Conservation (phyloP, 805 yeast species). For the Metschnikowia henanensis region DNA sequence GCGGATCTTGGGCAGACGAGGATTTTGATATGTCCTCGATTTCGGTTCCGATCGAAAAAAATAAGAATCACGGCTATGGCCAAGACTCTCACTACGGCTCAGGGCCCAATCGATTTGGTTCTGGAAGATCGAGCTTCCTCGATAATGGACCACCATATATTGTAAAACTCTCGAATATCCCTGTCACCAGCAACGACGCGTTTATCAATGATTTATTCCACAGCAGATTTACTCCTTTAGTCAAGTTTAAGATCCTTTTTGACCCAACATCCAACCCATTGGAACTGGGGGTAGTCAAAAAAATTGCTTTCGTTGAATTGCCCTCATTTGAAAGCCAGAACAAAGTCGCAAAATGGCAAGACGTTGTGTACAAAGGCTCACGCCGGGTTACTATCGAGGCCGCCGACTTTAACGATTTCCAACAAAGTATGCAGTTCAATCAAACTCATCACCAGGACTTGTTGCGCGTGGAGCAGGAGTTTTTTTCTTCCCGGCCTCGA, state of each 20-base stretch:
- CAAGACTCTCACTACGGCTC: constrained; percentile 7
- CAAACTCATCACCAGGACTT: constrained; percentile 34
- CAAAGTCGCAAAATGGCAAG: constrained; percentile 64
- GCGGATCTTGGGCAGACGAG: constrained; percentile 50
- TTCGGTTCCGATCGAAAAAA: constrained; percentile 43
- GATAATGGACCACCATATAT: constrained; percentile 59
- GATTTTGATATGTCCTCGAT: constrained; percentile 46
- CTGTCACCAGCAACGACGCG: constrained; percentile 50
- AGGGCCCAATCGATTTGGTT: constrained; percentile 10
- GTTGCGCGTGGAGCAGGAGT: constrained; percentile 31
- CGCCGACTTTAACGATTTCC: constrained; percentile 43
- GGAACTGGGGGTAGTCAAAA: constrained; percentile 41
- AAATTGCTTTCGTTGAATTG: constrained; percentile 65
- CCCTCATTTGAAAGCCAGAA: constrained; percentile 49
- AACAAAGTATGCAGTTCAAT: constrained; percentile 39
- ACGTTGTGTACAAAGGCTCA: constrained; percentile 48
- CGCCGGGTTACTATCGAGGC: constrained; percentile 38
- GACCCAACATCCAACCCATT: constrained; percentile 44
- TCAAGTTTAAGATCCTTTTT: constrained; percentile 61
- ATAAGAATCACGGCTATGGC: constrained; percentile 26
- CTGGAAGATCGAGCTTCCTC: constrained; percentile 11
- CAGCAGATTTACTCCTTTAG: constrained; percentile 58
- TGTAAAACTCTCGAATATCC: constrained; percentile 60
- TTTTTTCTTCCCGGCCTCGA: constrained; percentile 22
- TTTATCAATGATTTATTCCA: constrained; percentile 59